These are phyloP conservation scores for Mariannaea elegans DNA, from an alignment of 2,329 filamentous ascomycete genomes.

Conservation along the genomic window DNA sequence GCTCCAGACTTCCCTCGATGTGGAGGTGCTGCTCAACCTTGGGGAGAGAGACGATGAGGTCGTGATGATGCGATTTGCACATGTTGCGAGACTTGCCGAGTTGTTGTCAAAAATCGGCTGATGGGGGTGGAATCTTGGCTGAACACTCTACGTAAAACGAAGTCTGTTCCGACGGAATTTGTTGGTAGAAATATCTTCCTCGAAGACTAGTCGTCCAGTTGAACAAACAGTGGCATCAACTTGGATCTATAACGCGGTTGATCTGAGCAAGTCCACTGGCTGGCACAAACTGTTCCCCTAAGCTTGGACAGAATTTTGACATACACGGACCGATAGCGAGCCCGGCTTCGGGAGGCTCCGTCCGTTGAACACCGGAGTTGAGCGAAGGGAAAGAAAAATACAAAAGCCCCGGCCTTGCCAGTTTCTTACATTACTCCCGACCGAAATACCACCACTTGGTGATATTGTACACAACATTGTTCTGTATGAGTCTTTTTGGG, in stretches of 20 bases:
- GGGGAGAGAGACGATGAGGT: conserved; percentile 71
- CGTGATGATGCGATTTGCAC: conserved; percentile 61
- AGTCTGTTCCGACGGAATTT: background rate
- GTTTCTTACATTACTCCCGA: background rate
- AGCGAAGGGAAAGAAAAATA: background rate
- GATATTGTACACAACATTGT: background rate
- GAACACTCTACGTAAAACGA: conserved; percentile 6
- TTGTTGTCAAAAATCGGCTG: background rate
- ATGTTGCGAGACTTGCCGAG: too few species aligned
- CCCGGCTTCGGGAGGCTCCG: conserved; percentile 19
- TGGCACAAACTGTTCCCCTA: background rate
- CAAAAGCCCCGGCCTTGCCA: background rate
- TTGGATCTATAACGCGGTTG: conserved; percentile 1
- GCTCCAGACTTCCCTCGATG: conserved; percentile 78
- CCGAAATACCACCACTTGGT: background rate
- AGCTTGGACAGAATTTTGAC: conserved; percentile 2
- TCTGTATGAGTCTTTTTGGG: background rate
- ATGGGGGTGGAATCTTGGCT: background rate
- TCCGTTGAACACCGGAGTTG: conserved; percentile 14
- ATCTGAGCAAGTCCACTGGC: background rate
- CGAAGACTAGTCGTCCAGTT: background rate
- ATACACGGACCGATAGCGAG: conserved; percentile 15
- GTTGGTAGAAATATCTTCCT: background rate
- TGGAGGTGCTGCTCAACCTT: conserved; percentile 88
- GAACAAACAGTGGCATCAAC: background rate